phyloP scores from a whole-genome alignment of 805 yeast genomes.

The Zygotorulaspora sp. region DNA sequence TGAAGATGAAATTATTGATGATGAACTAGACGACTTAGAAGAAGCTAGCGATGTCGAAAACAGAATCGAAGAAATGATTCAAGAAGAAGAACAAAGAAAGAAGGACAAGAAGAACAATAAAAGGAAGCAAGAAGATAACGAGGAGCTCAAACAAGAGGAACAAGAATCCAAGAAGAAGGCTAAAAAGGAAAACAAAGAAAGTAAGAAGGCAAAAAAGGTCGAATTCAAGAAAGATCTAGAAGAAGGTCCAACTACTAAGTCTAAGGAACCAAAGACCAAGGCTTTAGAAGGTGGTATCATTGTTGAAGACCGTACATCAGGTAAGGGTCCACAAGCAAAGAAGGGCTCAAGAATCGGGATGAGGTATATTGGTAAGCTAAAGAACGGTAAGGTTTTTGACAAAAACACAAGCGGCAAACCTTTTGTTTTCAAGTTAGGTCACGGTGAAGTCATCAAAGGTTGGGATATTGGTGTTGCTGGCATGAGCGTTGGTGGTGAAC shows the following conservation, averaged over 20 bases:
- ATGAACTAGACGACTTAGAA: conserved; percentile 55
- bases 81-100: conserved; percentile 48
- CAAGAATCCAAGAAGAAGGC: conserved; percentile 29
- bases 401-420: conserved; percentile 98
- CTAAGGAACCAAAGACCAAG: conserved; percentile 51
- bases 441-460: conserved; percentile 97
- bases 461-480: conserved; percentile 99
- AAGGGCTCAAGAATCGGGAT: conserved; percentile 88
- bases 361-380: conserved; percentile 95
- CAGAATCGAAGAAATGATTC: conserved; percentile 70
- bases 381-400: conserved; percentile 94
- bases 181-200: conserved; percentile 32
- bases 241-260: conserved; percentile 78
- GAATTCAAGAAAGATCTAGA: conserved; percentile 87
- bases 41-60: conserved; percentile 66
- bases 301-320: conserved; percentile 86
- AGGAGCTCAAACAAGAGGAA: conserved; percentile 30
- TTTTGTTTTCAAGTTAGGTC: conserved; percentile 83
- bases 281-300: conserved; percentile 89
- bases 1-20: conserved; percentile 47
- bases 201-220: conserved; percentile 62
- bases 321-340: conserved; percentile 86
- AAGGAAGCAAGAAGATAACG: conserved; percentile 34
- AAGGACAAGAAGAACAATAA: conserved; percentile 34
- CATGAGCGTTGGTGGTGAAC: conserved; percentile 98